Evolutionary conservation across 345 rosid species (phyloP), one percentile per base, ranked within the genome.

Genomic region (Geranium brycei): DNA sequence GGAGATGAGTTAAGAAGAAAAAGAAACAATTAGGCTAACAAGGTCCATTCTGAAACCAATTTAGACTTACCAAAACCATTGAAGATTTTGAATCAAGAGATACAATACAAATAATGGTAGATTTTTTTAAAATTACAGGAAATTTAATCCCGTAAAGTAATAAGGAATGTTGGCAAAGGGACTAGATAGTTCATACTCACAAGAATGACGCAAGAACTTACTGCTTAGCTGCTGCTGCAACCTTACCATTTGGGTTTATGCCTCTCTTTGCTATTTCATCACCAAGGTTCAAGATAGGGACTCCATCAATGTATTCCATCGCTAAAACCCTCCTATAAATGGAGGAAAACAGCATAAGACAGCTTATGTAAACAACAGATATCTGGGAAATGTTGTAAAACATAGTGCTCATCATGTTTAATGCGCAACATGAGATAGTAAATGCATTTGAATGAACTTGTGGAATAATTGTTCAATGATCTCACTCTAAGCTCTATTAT

Each of bases 181-280:
- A 47, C 53, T 47, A 6, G 14, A 47, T 47, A 47, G 12, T 47
- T 61, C 75, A 71, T 63, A 66, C 66, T 79, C 80, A 78, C 79
- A 47, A 17, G 67, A 79, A 77, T 69, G 69, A 77, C 79, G 68
- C 47, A 77, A 78, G 77, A 71, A 79, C 96, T 87, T 91, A 91
- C 98, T 72, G 88, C 82, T 92, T 92, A 73, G 98, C 96, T 70
- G 84, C 81, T 73, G 80, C 82, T 60, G 98, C 98, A 75, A 87
- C 69, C 87, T 82, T 89, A 72, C 95, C 83, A 71, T 72, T 70
- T 6, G 95, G 98, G 77, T 87, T 78, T 59, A 89, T 89, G 78
- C 97, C 96, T 81, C 97, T 87, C 79, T 79, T 89, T 60, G 83
- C 87, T 74, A 92, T 86, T 80, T 87, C 96, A 73, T 89, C 84